Percentiles rank a stretch among this genome's conserved stretches.
Evolutionary conservation across 345 rosid species (phyloP).

Genomic region (Theobroma cacao): DNA sequence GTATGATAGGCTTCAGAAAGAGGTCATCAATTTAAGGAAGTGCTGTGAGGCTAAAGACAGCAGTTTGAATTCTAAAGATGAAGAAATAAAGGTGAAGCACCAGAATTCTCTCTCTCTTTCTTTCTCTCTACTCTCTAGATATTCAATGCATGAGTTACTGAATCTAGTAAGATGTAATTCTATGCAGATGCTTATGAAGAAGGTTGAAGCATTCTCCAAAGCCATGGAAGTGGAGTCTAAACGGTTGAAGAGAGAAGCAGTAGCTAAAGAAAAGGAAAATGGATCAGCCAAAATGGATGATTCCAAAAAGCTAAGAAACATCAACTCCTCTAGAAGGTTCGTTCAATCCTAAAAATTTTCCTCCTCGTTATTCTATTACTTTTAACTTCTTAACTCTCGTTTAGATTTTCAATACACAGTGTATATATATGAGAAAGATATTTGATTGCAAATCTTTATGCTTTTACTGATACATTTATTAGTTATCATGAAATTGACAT

Average conservation of each 20-base stretch:
- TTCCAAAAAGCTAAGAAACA: slow-evolving; percentile 28
- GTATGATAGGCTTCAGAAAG: slow-evolving; percentile 88
- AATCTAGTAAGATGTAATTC: not conserved
- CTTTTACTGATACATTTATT: not conserved
- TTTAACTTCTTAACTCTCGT: not conserved
- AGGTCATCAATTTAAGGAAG: slow-evolving; percentile 66
- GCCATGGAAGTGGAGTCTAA: slow-evolving; percentile 75
- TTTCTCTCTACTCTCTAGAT: not conserved
- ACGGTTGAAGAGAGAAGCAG: slow-evolving; percentile 76
- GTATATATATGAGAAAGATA: not conserved
- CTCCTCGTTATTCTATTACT: not conserved
- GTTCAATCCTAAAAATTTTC: not conserved
- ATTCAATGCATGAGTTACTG: slow-evolving; percentile 5
- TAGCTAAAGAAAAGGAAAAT: slow-evolving; percentile 63
- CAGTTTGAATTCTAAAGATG: slow-evolving; percentile 55
- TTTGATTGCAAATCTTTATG: not conserved
- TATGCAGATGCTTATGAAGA: slow-evolving; percentile 72
- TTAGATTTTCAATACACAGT: not conserved
- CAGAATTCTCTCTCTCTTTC: not conserved
- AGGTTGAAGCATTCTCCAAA: slow-evolving; percentile 70
- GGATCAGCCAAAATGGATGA: slow-evolving; percentile 32
- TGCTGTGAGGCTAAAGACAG: slow-evolving; percentile 60
- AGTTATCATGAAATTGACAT: not conserved
- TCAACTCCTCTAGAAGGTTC: slow-evolving; percentile 31
- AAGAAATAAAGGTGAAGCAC: slow-evolving; percentile 68